A percentile compares a stretch with the other conserved stretches of the same genome.
Evolutionary conservation across 225 moss, liverwort and hornwort species (phyloP).

Genomic region (Sphagnum contortum): DNA sequence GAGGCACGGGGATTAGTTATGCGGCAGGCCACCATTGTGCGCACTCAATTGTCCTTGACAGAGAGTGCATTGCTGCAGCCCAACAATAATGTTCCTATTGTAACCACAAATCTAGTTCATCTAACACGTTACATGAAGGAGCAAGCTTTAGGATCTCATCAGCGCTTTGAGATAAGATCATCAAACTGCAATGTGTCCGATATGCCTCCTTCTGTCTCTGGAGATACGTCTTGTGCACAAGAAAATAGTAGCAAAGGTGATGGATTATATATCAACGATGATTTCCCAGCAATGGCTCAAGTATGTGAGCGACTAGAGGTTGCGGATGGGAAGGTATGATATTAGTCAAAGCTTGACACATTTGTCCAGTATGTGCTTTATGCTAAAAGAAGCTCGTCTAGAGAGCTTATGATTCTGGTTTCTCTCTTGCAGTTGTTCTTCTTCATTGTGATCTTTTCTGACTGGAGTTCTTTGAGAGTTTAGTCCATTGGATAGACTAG

Average conservation of each 20-base stretch:
- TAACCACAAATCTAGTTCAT: conserved; percentile 91
- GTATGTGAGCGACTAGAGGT: conserved; percentile 91
- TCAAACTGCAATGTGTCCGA: conserved; percentile 54
- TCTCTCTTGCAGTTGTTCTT: no score
- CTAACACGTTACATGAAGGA: conserved; percentile 89
- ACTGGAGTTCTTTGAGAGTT: no score
- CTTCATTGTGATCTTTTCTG: no score
- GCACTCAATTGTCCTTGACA: conserved; percentile 47
- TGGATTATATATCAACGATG: conserved; percentile 79
- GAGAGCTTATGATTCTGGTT: no score
- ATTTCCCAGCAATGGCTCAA: conserved; percentile 84
- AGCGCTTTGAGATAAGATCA: conserved; percentile 85
- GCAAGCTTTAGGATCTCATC: conserved; percentile 72
- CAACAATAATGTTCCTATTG: conserved; percentile 72
- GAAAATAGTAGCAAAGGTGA: conserved; percentile 31
- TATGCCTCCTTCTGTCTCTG: conserved; percentile 23
- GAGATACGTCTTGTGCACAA: conserved; percentile 35
- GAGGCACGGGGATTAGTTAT: conserved; percentile 88
- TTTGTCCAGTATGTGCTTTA: no score
- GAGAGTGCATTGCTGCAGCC: conserved; percentile 20
- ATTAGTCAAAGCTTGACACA: background rate
- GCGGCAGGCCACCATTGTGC: conserved; percentile 90
- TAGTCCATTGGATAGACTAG: no score
- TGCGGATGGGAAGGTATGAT: conserved; percentile 78
- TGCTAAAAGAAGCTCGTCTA: no score